Evolutionary conservation across 2,329 filamentous ascomycete genomes (phyloP), one percentile per base, ranked within the genome.

Genomic region (Cercospora zeae-maydis): DNA sequence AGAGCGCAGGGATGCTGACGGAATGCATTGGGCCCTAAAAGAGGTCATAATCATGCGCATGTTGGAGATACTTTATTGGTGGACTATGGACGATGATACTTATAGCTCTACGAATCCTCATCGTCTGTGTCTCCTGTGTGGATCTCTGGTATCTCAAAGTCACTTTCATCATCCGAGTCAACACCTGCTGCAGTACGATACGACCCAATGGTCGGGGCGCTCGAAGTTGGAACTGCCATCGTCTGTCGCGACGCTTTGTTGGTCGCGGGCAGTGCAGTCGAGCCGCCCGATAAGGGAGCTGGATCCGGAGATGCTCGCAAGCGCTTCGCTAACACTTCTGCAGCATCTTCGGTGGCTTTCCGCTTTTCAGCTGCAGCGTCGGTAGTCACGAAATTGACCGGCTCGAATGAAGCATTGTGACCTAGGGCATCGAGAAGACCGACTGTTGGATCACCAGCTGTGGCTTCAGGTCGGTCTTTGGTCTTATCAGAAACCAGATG

Each of bases 61-160:
- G 24, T 27, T 27, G 24, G 24, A 27, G 6, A 27, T 27, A 3
- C 24, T 27, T 27, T 27, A 27, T 27, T 27, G 24, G 24, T 27
- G 24, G 24, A 27, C 24, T 33, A 34, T 16, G 8, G 16, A 21
- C 30, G 27, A 27, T 27, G 6, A 27, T 27, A 27, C n/a, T 27
- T 39, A 39, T 9, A 3, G 3, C n/a, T 13, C 11, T 39, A n/a
- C n/a, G 36, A 39, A 8, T 59, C 57, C 1, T 53, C 57, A n/a
- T 59, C 57, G 6, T 59, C 57, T 21, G 57, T 51, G n/a, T 59
- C 57, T 9, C 45, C 57, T 2, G 34, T 37, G 45, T 59, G 57
- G 19, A 59, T 59, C n/a, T 52, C 66, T 7, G 75, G 75, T 59
- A 77, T 72, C 45, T 75, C 75, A 59, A 76, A 74, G 36, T 76